Percentiles rank a stretch among this genome's conserved stretches.
Evolutionary conservation across 2,329 filamentous ascomycete species (phyloP).

Genomic region (Epichloe uncinata): DNA sequence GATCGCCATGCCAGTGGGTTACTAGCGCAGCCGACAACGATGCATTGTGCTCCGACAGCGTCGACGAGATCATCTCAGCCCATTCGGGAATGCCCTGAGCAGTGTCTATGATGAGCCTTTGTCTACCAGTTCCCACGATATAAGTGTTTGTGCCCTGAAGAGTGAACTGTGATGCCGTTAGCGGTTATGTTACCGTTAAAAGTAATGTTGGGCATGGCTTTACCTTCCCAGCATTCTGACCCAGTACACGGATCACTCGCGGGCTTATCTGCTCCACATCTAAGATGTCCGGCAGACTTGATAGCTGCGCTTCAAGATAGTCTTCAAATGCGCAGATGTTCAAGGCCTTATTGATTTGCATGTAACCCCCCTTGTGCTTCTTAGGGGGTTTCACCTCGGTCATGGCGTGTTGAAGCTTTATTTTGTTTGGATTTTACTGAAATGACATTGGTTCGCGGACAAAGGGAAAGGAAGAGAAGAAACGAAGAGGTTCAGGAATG

Average conservation of each 20-base stretch:
- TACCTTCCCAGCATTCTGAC: conserved; percentile 30
- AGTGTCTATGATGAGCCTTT: conserved; percentile 58
- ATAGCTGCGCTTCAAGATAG: conserved; percentile 27
- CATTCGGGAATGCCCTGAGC: conserved; percentile 53
- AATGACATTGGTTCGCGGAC: too few species aligned
- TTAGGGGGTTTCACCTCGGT: too few species aligned
- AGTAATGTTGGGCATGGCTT: background rate
- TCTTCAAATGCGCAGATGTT: conserved; percentile 34
- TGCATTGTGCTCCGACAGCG: background rate
- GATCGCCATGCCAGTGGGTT: conserved; percentile 66
- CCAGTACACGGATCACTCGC: conserved; percentile 28
- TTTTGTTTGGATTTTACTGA: too few species aligned
- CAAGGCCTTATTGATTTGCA: conserved; percentile 33
- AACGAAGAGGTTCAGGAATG: too few species aligned
- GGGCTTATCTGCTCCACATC: conserved; percentile 28
- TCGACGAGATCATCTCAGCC: conserved; percentile 24
- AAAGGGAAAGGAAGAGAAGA: too few species aligned
- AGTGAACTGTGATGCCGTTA: conserved; percentile 27
- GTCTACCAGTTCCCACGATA: conserved; percentile 49
- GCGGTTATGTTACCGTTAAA: background rate
- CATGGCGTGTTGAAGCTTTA: too few species aligned
- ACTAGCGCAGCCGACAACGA: conserved; percentile 34
- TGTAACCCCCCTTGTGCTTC: conserved; percentile 21
- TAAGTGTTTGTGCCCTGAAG: conserved; percentile 64
- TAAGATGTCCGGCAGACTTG: conserved; percentile 20